Evolutionary conservation across 306 rosid species (phyloP), one percentile per base, ranked within the genome.

Genomic region (Mimosa bimucronata): DNA sequence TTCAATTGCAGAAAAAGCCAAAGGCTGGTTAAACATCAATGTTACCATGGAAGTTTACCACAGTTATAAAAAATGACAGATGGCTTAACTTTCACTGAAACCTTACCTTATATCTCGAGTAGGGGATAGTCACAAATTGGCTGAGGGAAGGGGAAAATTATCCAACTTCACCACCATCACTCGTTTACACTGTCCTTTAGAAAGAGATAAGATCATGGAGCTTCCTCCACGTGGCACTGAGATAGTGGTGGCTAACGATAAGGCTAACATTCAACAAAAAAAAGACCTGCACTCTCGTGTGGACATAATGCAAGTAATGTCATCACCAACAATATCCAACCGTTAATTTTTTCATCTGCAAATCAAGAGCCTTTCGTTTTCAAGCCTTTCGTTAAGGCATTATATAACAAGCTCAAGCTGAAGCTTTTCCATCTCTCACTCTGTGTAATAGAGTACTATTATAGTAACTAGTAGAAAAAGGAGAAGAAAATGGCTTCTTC

Each of bases 401-500:
- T 87, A 89, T 87, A 89, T 78, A 81, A 60, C 69, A 31, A 74
- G 66, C 31, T 40, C 14, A 68, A 68, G 75, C 3, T 26, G 74
- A 26, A 77, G 77, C 50, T n/a, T 34, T 3, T 66, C 29, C 83
- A 62, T 12, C 42, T 55, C 76, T 15, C 31, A 58, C 65, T 25
- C 64, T 57, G 29, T 57, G 61, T 61, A 76, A 45, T 31, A 25
- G 65, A 58, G 31, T 58, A 60, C 66, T 60, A 50, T 21, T 64
- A 37, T 61, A 68, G 34, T 52, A 28, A 14, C 41, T n/a, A 50
- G 50, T 15, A 64, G 82, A 26, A 66, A 79, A 50, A 45, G 52
- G 42, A 75, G 77, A 71, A 77, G 68, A 31, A 55, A 65, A 92
- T 91, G 97, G 94, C 96, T 30, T 86, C 93, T 55, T 85, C 95